Conservation (phyloP, 441 rosid genomes). For the Erodium trifolium region DNA sequence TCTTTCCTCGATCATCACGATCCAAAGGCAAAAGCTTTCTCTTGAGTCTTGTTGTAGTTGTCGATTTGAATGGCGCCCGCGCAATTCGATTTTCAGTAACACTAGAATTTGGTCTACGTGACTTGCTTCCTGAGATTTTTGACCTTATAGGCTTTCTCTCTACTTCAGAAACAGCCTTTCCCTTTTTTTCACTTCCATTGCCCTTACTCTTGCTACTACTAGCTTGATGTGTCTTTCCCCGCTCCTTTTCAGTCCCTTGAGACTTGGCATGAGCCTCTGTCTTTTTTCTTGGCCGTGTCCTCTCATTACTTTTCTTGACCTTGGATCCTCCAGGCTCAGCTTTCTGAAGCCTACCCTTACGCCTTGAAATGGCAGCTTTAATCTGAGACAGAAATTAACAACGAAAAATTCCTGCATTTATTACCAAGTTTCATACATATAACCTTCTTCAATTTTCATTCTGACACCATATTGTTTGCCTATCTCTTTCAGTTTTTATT, state of each 20-base stretch:
- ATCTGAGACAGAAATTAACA: conserved; percentile 17
- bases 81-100: conserved; percentile 8
- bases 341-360: conserved; percentile 7
- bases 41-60: conserved; percentile 5
- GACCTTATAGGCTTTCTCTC: conserved; percentile 11
- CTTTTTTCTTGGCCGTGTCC: conserved; percentile 1
- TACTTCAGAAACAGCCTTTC: conserved; percentile 1
- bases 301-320: conserved; percentile 7
- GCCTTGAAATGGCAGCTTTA: conserved; percentile 22
- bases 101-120: conserved; percentile 6
- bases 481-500: conserved; percentile 16
- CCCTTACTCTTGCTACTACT: background rate
- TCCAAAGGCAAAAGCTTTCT: conserved; percentile 10
- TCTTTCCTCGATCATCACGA: conserved; percentile 12
- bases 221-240: background rate
- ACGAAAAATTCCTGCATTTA: conserved; percentile 17
- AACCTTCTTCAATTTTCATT: conserved; percentile 10
- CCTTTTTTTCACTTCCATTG: conserved; percentile 6
- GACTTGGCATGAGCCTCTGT: conserved; percentile 11
- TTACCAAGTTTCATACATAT: conserved; percentile 11
- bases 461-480: conserved; percentile 18
- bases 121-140: conserved; percentile 11
- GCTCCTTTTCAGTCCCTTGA: conserved; percentile 11
- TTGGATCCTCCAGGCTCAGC: conserved; percentile 12
- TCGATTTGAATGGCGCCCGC: conserved; percentile 8